Base-by-base conservation (phyloP, 345 rosid species). In the Syzygium jambos region DNA sequence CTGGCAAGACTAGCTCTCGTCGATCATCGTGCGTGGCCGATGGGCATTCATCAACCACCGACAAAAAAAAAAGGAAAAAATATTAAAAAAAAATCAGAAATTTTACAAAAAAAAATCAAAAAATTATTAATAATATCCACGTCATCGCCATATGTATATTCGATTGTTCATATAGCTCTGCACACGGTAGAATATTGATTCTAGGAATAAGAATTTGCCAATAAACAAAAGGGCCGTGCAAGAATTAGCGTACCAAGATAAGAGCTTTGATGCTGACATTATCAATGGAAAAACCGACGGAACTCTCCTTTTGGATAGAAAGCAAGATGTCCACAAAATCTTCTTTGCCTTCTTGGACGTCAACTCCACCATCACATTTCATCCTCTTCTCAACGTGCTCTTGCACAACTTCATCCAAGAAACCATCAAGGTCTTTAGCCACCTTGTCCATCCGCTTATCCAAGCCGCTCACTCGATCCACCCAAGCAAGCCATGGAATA, bases 401-500 rank as follows among this genome's bases (percentile, higher is more conserved):
- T 10, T 91, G 87, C 16, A 91, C 86, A 1, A 91, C 88, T 55
- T 61, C 78, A 8, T 89, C 91, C 16, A 90, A 78, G 84, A 91
- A 91, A 17, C 25, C 55, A 63, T 91, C 93, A 1, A 90, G 22
- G 63, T 90, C 89, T 78, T 78, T 87, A 9, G 84, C 82, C 23
- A 90, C 86, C 86, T 57, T 85, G 30, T 90, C 89, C n/a, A 86
- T 88, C 34, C 49, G 89, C 16, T 30, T 63, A 63, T 91, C 52
- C 84, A 91, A 56, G 3, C 91, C 89, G 59, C 63, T 92, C 3
- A 91, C 14, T 87, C 57, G 23, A 83, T 88, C 91, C 14, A 92
- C 41, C 96, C 95, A 94, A 15, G 89, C 89, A 49, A 94, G 93
- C 90, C 93, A 91, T 27, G 95, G 96, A 73, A 96, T 87, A 84